Evolutionary conservation across 106 monocot genomes (phyloP).

Genomic region (Alisma plantagoaquatica): DNA sequence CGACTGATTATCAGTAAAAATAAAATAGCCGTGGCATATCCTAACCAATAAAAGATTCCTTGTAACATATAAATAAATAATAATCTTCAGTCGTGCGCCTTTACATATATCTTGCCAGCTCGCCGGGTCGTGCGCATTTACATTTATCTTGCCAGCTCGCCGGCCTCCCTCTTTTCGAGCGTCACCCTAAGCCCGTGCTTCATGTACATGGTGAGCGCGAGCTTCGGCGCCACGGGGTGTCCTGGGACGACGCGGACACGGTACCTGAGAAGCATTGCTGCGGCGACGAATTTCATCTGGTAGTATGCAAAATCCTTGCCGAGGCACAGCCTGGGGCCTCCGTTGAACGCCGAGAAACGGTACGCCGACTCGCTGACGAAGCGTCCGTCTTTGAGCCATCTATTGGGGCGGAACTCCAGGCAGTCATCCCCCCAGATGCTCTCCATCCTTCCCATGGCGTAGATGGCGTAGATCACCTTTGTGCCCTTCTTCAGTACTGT

Average conservation of each 20-base stretch:
- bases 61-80: no score
- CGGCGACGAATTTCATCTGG: conserved; percentile 23
- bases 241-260: conserved; percentile 38
- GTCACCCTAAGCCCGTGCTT: conserved; percentile 60
- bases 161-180: no score
- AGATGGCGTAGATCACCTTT: conserved; percentile 72
- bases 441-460: conserved; percentile 81
- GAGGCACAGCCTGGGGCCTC: no score
- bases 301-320: no score
- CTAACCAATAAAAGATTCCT: no score
- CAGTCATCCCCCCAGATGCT: conserved; percentile 86
- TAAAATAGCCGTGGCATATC: no score
- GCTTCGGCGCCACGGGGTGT: conserved; percentile 58
- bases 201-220: conserved; percentile 83
- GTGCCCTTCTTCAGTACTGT: no score
- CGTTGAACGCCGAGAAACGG: conserved; percentile 87
- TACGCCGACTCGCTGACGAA: conserved; percentile 58
- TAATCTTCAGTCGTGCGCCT: no score
- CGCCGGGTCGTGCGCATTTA: no score
- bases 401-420: conserved; percentile 63
- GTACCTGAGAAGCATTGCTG: conserved; percentile 50
- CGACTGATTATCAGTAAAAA: no score
- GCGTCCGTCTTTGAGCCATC: conserved; percentile 29
- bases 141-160: no score
- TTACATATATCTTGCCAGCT: no score